A percentile compares a stretch with the other conserved stretches of the same genome.
Conservation (phyloP, 2,329 filamentous ascomycete species). For the Gyromitra esculenta region DNA sequence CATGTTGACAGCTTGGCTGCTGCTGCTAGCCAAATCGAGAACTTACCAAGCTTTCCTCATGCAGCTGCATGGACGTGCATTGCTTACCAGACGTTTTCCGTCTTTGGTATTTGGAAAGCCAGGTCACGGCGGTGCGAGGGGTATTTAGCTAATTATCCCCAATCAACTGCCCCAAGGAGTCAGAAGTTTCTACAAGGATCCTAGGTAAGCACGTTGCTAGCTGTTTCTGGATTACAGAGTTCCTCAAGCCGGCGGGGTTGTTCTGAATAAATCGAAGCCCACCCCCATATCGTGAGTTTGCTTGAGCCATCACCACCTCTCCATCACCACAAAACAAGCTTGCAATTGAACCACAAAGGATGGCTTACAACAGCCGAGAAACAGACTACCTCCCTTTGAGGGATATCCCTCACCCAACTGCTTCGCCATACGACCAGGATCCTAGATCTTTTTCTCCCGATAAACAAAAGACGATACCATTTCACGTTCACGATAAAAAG, state of each 20-base stretch:
- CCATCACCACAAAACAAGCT: background rate
- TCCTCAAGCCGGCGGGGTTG: background rate
- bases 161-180: background rate
- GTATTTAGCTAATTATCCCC: background rate
- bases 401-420: slow-evolving; percentile 1
- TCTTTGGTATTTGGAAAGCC: background rate
- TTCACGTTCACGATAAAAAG: slow-evolving; percentile 31
- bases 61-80: background rate
- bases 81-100: background rate
- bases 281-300: background rate
- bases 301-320: background rate
- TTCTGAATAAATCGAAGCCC: slow-evolving; percentile 5
- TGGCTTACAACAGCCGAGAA: slow-evolving; percentile 6
- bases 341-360: background rate
- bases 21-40: background rate
- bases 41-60: background rate
- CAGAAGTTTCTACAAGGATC: background rate
- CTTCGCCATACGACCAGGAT: background rate
- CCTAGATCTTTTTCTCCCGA: background rate
- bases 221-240: background rate
- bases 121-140: background rate
- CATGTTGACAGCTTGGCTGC: background rate
- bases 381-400: slow-evolving; percentile 17
- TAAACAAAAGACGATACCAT: background rate
- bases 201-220: background rate